Evolutionary conservation across 208 protist species (phyloP).

Genomic region (Leishmania gerbilli): DNA sequence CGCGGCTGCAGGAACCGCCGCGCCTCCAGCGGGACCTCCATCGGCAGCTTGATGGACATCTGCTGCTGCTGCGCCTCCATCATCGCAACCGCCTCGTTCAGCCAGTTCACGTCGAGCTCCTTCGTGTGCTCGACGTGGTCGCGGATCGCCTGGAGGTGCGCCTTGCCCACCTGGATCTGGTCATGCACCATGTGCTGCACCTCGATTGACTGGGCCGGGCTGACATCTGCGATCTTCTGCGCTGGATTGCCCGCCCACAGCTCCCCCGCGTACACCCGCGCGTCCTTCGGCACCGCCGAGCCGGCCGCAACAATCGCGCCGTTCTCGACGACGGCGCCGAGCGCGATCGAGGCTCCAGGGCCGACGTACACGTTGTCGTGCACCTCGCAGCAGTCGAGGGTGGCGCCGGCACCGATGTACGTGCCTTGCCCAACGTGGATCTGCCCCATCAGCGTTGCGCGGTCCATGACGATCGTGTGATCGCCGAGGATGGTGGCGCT

Average conservation of each 20-base stretch:
- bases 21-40: constrained; percentile 88
- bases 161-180: constrained; percentile 51
- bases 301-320: constrained; percentile 86
- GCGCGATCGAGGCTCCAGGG: constrained; percentile 69
- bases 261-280: constrained; percentile 84
- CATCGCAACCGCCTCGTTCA: constrained; percentile 52
- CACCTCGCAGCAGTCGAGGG: constrained; percentile 84
- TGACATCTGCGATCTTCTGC: constrained; percentile 86
- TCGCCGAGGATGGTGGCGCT: constrained; percentile 70
- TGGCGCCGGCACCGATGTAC: constrained; percentile 73
- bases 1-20: constrained; percentile 82
- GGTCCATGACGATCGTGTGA: constrained; percentile 86
- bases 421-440: constrained; percentile 60
- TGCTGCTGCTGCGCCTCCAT: constrained; percentile 88
- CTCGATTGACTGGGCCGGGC: constrained; percentile 61
- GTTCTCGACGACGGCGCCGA: constrained; percentile 87
- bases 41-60: constrained; percentile 69
- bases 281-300: constrained; percentile 80
- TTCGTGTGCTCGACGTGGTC: constrained; percentile 72
- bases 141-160: constrained; percentile 68
- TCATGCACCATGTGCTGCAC: constrained; percentile 75
- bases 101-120: constrained; percentile 71
- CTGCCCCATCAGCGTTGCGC: constrained; percentile 80
- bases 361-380: constrained; percentile 89
- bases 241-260: constrained; percentile 92